phyloP scores from a whole-genome alignment of 768 basidiomycete species.

The Antrodiella citrinella region DNA sequence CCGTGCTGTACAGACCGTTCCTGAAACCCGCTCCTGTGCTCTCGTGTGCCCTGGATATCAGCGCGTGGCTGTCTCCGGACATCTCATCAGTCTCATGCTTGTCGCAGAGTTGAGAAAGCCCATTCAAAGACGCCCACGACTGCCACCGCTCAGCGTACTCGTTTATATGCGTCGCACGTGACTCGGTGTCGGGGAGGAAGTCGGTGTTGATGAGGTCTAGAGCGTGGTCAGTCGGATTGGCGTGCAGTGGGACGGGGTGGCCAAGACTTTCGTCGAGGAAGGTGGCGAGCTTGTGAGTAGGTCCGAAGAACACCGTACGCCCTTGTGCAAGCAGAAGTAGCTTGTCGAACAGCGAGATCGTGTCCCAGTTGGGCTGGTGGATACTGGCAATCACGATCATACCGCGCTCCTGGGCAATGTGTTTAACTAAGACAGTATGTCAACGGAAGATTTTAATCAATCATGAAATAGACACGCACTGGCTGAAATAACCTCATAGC shows the following conservation, averaged over 20 bases:
- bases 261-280: conserved; percentile 21
- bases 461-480: conserved; percentile 15
- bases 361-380: conserved; percentile 59
- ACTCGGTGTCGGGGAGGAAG: conserved; percentile 20
- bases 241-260: conserved; percentile 25
- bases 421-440: conserved; percentile 26
- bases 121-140: conserved; percentile 1
- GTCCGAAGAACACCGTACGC: conserved; percentile 33
- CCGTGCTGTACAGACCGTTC: conserved; percentile 33
- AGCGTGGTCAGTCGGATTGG: conserved; percentile 52
- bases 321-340: conserved; percentile 53
- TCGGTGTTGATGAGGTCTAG: conserved; percentile 50
- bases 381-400: conserved; percentile 59
- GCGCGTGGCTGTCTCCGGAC: too few relatives aligned
- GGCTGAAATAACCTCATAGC: conserved; percentile 34
- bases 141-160: conserved; percentile 7
- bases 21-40: background rate
- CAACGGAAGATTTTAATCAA: conserved; percentile 23
- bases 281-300: conserved; percentile 16
- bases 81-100: background rate
- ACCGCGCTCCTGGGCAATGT: conserved; percentile 36
- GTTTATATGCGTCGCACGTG: conserved; percentile 4
- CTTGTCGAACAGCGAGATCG: conserved; percentile 51
- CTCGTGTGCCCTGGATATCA: background rate
- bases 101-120: background rate